Base-by-base conservation (phyloP, 257 asterid species). In the Primulina tabacum region DNA sequence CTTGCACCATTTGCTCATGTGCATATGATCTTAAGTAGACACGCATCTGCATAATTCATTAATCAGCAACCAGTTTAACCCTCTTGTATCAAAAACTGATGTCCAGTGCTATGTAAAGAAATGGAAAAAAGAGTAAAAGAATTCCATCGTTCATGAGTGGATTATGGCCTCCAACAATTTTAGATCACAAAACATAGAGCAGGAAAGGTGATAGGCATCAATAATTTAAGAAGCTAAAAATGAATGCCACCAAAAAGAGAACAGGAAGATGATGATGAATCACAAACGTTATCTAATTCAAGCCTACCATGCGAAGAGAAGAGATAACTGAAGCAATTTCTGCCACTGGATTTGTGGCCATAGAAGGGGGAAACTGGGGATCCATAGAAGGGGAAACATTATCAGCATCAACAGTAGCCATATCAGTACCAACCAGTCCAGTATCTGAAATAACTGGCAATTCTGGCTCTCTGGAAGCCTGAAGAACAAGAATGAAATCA, bases 1-100 rank as follows among this genome's bases (percentile, higher is more conserved):
- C 99, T 89, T 94, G 96, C 81, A 94, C 97, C 96, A 91, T 89
- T 84, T 91, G 97, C 74, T 87, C 97, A 68, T 86, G 90, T 59
- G 89, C 96, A 81, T 94, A 86, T 60, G 97, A 81, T 69, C 97
- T 83, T 79, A 89, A 83, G 82, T 91, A 88, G 57, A 94, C 96
- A 60, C 90, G 91, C 82, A 94, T 76, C 99, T 94, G 96, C 87
- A 87, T 76, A 71, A 38, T 64, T 75, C 26, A 28, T 33, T 50
- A 70, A 24, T 24, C 26, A 24, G 26, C 26, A 24, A 30, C 5
- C 33, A 3, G 5, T 30, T 2, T 30, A 30, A 30, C 33, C 33
- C 5, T 30, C 33, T 30, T 30, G 33, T 4, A 30, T 30, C 5
- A 30, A 4, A 29, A 29, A 30, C 33, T 30, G 33, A 30, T 2